These are phyloP conservation scores for Obelidium mucronatum DNA, from an alignment of 192 early-diverging fungal genomes.

Conservation along the genomic window DNA sequence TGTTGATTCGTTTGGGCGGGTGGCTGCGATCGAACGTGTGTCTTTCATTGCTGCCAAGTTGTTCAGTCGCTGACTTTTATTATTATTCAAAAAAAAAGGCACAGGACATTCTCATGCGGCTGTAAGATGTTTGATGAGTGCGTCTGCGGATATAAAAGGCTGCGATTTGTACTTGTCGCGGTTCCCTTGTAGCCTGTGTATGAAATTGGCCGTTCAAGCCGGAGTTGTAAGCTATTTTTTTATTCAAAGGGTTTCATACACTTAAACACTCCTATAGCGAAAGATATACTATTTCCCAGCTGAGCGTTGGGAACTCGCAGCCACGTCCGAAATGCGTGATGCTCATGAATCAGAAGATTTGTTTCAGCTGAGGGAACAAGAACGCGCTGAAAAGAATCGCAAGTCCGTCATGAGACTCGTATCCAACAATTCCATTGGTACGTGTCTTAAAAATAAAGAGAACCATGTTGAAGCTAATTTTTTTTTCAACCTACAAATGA, in stretches of 20 bases:
- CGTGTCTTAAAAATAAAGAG: too few relatives aligned
- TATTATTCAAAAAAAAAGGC: background rate
- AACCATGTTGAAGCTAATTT: background rate
- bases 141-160: constrained; percentile 38
- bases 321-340: background rate
- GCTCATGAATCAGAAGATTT: background rate
- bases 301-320: constrained; percentile 43
- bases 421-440: constrained; percentile 50
- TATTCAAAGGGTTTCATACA: background rate
- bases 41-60: background rate
- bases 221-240: constrained; percentile 28
- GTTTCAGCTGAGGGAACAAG: constrained; percentile 24
- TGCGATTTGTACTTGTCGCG: constrained; percentile 54
- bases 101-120: constrained; percentile 50
- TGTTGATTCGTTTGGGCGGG: constrained; percentile 41
- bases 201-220: constrained; percentile 50
- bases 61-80: too few relatives aligned
- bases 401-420: constrained; percentile 39
- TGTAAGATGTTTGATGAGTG: constrained; percentile 41
- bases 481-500: background rate
- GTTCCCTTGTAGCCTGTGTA: constrained; percentile 51
- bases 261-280: too few relatives aligned
- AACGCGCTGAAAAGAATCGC: constrained; percentile 36
- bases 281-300: constrained; percentile 54
- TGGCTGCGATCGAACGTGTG: constrained; percentile 37